Evolutionary conservation across 805 yeast genomes (phyloP).

Genomic region (Phaffomyces antillensis): DNA sequence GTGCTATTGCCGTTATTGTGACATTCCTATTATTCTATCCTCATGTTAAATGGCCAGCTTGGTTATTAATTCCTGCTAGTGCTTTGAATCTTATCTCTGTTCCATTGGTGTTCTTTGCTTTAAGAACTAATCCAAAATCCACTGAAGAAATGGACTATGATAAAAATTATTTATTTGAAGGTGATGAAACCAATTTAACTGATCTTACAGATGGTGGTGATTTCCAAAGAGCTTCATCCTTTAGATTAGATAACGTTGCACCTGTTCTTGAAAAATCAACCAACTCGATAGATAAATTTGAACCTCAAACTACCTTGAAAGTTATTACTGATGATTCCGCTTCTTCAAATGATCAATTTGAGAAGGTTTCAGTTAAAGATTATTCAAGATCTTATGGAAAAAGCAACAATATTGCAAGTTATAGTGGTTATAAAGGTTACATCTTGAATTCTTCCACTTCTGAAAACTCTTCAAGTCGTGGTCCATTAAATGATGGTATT

Average conservation of each 20-base stretch:
- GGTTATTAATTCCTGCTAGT: constrained; percentile 66
- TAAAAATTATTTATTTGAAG: constrained; percentile 5
- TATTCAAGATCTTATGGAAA: constrained; percentile 14
- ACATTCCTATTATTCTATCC: constrained; percentile 57
- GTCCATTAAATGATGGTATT: constrained; percentile 14
- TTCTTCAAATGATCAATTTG: constrained; percentile 16
- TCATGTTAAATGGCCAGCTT: constrained; percentile 60
- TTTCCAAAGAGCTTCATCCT: constrained; percentile 12
- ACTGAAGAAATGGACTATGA: constrained; percentile 9
- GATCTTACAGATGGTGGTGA: constrained; percentile 20
- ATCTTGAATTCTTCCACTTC: constrained; percentile 4
- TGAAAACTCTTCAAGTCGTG: not conserved
- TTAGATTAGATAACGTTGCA: constrained; percentile 10
- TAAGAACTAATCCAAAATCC: constrained; percentile 15
- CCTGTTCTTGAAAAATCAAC: constrained; percentile 2
- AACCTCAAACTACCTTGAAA: constrained; percentile 13
- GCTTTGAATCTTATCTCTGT: constrained; percentile 45
- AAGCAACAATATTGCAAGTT: constrained; percentile 2
- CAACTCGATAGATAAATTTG: constrained; percentile 11
- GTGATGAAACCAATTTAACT: constrained; percentile 12
- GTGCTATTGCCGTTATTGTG: constrained; percentile 50
- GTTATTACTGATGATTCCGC: constrained; percentile 21
- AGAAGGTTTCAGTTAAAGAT: constrained; percentile 19
- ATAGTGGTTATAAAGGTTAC: constrained; percentile 12
- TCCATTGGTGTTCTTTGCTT: constrained; percentile 40